Conservation (phyloP, 129 eudicot species). For the Heracleum sosnowskyi region DNA sequence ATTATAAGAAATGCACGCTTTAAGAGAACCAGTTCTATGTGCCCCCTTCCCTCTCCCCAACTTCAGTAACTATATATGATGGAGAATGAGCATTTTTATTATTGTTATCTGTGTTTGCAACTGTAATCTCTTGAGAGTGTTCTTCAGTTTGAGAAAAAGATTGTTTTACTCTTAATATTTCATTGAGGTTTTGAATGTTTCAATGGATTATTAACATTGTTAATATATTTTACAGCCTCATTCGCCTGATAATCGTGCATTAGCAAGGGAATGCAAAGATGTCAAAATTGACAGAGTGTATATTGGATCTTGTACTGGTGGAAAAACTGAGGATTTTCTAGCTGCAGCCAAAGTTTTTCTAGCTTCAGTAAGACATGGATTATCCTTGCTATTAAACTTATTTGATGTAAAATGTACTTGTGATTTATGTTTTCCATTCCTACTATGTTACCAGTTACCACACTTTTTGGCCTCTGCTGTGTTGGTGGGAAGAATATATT, state of each 20-base stretch:
- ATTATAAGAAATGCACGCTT: not conserved
- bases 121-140: not conserved
- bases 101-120: not conserved
- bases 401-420: not conserved
- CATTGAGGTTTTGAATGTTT: not conserved
- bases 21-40: not conserved
- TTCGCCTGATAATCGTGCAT: conserved; percentile 96
- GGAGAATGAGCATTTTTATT: not conserved
- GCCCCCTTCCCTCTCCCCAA: not conserved
- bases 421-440: not conserved
- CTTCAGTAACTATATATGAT: not conserved
- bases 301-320: conserved; percentile 99
- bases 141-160: not conserved
- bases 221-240: conserved; percentile 54
- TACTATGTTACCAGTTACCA: too few species aligned
- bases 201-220: not conserved
- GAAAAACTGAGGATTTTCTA: conserved; percentile 89
- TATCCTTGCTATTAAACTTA: not conserved
- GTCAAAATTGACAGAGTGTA: conserved; percentile 96
- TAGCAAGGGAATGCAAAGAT: conserved; percentile 94
- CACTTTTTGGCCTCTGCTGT: not conserved
- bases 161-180: not conserved
- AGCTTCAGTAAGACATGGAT: conserved; percentile 56
- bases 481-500: not conserved
- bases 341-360: conserved; percentile 95